Evolutionary conservation across 2,329 filamentous ascomycete genomes (phyloP), one percentile per base, ranked within the genome.

Genomic region (Rasamsonia emersonii): DNA sequence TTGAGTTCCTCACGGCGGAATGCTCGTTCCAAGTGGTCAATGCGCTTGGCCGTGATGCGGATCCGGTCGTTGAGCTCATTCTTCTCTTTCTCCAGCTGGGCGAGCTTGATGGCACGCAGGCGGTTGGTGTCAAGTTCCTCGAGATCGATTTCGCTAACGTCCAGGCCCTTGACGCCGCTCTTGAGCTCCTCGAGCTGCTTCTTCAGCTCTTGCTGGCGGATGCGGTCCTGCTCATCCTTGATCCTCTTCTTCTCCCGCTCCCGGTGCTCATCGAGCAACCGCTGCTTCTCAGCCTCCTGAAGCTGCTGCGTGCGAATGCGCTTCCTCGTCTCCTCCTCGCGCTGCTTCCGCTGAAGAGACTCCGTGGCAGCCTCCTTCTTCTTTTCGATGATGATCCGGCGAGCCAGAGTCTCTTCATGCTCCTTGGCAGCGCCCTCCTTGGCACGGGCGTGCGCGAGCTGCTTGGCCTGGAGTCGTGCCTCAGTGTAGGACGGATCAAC

Each of bases 11-110:
- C 91, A 59, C 89, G 85, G 51, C 91, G 81, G 74, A 93, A 93
- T 21, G 91, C 91, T 67, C 91, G 84, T 70, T 98, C 91, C 49
- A 98, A 68, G 64, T 98, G 89, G 56, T 98, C 91, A 50, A 95
- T 84, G 43, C 91, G 82, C 76, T 95, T 96, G 59, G 82, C 86
- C 39, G 88, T 93, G 49, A 93, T 77, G 50, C 86, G 81, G 32
- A 96, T 76, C 57, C 83, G 86, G 64, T 95, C 86, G 43, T 83
- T 85, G 46, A 95, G 79, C 54, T 91, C 86, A 53, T 89, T 93
- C 80, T 96, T 98, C 71, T 96, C 91, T 49, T 89, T 88, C 67
- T 96, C 91, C 8, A 98, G 76, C 62, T 94, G 89, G 39, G 85
- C 82, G 36, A 98, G 75, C 71, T 96, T 96, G 67, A 98, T 82